A percentile compares a stretch with the other conserved stretches of the same genome.
Conservation (phyloP, 2,329 filamentous ascomycete species). For the Penicillium sp. region DNA sequence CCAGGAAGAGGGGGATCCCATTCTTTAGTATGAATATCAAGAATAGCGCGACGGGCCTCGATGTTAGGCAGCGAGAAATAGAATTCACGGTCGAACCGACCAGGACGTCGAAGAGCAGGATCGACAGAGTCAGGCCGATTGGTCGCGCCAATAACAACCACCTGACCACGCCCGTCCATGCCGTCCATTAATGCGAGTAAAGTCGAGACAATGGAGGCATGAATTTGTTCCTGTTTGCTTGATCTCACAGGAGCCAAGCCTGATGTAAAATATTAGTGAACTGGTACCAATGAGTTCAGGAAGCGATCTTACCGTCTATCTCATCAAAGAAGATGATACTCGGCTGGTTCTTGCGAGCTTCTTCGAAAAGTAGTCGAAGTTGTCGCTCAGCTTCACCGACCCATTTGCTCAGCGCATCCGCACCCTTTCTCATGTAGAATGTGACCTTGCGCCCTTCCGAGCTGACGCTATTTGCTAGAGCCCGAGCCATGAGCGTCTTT, state of each 20-base stretch:
- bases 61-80: slow-evolving; percentile 91
- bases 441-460: slow-evolving; percentile 90
- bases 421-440: slow-evolving; percentile 99
- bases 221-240: slow-evolving; percentile 98
- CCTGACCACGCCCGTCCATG: slow-evolving; percentile 96
- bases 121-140: slow-evolving; percentile 97
- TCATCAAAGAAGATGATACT: slow-evolving; percentile 99
- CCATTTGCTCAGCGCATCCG: slow-evolving; percentile 97
- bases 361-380: slow-evolving; percentile 87
- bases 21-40: slow-evolving; percentile 92
- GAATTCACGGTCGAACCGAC: slow-evolving; percentile 95
- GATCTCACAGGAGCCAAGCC: slow-evolving; percentile 86
- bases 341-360: slow-evolving; percentile 90
- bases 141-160: slow-evolving; percentile 98
- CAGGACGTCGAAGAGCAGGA: slow-evolving; percentile 87
- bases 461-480: slow-evolving; percentile 86
- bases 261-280: slow-evolving; percentile 23
- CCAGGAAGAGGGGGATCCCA: slow-evolving; percentile 78
- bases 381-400: slow-evolving; percentile 97
- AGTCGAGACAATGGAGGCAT: slow-evolving; percentile 94
- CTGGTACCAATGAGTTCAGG: not conserved
- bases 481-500: slow-evolving; percentile 93
- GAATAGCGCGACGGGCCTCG: slow-evolving; percentile 76
- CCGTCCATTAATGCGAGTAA: slow-evolving; percentile 94
- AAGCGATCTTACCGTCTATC: slow-evolving; percentile 69